Evolutionary conservation across 192 early-diverging fungal species (phyloP).

Genomic region (Kickxella alabastrina): DNA sequence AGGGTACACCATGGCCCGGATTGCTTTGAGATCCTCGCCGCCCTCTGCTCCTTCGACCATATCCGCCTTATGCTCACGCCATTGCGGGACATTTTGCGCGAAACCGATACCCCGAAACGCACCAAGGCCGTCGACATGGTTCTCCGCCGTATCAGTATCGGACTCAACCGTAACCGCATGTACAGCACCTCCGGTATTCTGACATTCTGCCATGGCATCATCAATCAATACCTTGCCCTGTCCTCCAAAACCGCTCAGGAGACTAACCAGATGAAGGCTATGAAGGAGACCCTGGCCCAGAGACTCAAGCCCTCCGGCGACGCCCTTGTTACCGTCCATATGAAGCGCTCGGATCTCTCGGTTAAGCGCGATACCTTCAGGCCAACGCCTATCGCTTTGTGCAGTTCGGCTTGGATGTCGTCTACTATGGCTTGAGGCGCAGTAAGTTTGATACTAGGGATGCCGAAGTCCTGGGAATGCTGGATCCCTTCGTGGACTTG

Average conservation of each 20-base stretch:
- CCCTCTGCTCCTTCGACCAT: constrained; percentile 62
- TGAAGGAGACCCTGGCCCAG: constrained; percentile 55
- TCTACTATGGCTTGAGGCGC: constrained; percentile 66
- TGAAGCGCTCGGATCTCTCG: constrained; percentile 56
- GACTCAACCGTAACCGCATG: constrained; percentile 71
- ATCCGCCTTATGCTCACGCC: constrained; percentile 74
- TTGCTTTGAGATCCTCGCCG: constrained; percentile 80
- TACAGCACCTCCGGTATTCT: constrained; percentile 66
- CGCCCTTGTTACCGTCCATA: constrained; percentile 64
- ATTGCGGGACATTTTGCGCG: constrained; percentile 80
- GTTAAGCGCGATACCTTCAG: constrained; percentile 73
- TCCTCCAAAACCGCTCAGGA: constrained; percentile 56
- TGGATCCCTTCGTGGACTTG: constrained; percentile 77
- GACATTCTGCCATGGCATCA: constrained; percentile 78
- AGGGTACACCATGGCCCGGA: constrained; percentile 80
- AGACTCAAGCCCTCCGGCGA: constrained; percentile 15
- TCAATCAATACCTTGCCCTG: constrained; percentile 80
- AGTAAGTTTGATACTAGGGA: constrained; percentile 55
- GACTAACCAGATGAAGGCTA: constrained; percentile 53
- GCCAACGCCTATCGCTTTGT: constrained; percentile 89
- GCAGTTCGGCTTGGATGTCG: constrained; percentile 85
- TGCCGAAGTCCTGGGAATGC: constrained; percentile 59
- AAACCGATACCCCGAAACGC: constrained; percentile 75
- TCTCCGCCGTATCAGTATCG: constrained; percentile 68
- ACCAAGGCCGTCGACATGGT: constrained; percentile 76